phyloP scores from a whole-genome alignment of 208 protist species.

The Crithidia brevicula region DNA sequence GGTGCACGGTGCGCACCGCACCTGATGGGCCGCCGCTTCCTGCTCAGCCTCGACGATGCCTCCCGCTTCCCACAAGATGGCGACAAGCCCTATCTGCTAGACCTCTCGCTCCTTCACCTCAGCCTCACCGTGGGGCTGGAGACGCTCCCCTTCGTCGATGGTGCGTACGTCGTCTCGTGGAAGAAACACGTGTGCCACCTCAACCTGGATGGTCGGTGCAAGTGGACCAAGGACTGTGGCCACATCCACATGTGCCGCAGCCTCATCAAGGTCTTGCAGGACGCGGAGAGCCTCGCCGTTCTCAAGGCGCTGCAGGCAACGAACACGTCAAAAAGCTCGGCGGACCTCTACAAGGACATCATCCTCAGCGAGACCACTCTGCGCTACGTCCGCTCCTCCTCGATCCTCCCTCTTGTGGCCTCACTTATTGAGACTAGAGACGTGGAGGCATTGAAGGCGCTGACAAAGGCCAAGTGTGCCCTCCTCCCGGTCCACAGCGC shows the following conservation, averaged over 20 bases:
- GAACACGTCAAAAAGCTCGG: constrained; percentile 12
- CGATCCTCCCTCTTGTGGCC: constrained; percentile 34
- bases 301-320: constrained; percentile 35
- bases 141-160: constrained; percentile 36
- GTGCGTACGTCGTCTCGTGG: constrained; percentile 42
- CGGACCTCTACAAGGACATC: constrained; percentile 35
- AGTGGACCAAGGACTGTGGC: constrained; percentile 72
- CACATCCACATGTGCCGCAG: constrained; percentile 61
- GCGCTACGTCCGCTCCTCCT: constrained; percentile 34
- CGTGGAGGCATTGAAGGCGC: constrained; percentile 31
- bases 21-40: constrained; percentile 36
- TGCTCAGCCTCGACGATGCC: constrained; percentile 40
- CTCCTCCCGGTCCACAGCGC: constrained; percentile 16
- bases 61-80: constrained; percentile 23
- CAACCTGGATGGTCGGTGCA: constrained; percentile 52
- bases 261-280: constrained; percentile 35
- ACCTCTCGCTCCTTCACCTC: constrained; percentile 44
- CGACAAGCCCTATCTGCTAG: constrained; percentile 32
- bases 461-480: constrained; percentile 29
- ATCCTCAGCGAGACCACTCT: constrained; percentile 34
- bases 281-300: constrained; percentile 31
- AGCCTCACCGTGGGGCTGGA: constrained; percentile 53
- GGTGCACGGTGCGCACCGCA: constrained; percentile 35
- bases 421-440: constrained; percentile 33
- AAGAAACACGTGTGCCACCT: constrained; percentile 51